Conservation (phyloP, 176 grass and related monocot species). For the Phyllostachys edulis region DNA sequence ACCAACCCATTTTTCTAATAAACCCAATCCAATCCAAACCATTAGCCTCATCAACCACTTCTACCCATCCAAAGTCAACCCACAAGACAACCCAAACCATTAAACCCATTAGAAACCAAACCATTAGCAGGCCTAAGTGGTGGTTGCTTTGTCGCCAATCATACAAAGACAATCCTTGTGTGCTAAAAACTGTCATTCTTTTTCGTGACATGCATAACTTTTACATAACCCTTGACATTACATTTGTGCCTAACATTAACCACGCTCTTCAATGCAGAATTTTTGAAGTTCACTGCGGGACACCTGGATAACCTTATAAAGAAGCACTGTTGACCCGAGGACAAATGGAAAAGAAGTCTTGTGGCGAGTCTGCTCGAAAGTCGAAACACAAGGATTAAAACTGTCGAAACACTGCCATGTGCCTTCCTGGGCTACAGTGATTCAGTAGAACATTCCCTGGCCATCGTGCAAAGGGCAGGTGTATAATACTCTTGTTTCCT, state of each 20-base stretch:
- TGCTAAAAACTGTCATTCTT: background rate
- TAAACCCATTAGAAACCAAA: too few species aligned
- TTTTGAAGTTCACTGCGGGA: background rate
- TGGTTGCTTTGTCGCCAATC: conserved; percentile 32
- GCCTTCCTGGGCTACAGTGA: background rate
- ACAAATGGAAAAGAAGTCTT: background rate
- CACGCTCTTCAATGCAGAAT: conserved; percentile 27
- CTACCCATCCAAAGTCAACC: too few species aligned
- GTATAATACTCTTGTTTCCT: conserved; percentile 6
- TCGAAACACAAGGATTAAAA: background rate
- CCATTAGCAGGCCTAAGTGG: too few species aligned
- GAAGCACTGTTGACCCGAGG: background rate
- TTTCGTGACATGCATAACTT: background rate
- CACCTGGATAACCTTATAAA: background rate
- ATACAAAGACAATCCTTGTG: conserved; percentile 26
- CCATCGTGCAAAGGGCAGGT: background rate
- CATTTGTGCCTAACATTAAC: background rate
- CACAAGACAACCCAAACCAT: too few species aligned
- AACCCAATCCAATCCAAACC: too few species aligned
- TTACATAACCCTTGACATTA: background rate
- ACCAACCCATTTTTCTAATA: too few species aligned
- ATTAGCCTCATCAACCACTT: too few species aligned
- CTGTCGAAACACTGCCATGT: background rate
- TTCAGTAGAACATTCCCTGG: conserved; percentile 19
- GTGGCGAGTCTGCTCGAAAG: background rate